phyloP scores from a whole-genome alignment of 257 asterid genomes.

The Catharanthus roseus region DNA sequence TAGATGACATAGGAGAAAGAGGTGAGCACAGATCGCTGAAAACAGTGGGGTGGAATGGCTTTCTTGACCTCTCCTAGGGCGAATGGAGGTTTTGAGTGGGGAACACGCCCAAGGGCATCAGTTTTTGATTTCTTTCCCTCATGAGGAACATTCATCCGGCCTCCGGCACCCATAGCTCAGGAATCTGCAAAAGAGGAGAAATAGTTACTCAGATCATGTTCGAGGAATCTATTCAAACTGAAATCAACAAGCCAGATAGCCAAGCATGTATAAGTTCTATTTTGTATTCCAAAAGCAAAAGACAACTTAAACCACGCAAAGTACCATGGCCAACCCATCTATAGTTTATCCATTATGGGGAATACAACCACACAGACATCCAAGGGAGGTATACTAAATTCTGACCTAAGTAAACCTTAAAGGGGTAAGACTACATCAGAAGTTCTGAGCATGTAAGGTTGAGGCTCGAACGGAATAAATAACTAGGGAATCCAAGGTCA shows the following conservation, averaged over 20 bases:
- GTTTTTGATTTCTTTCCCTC: slow-evolving; percentile 41
- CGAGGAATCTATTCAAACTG: neutral
- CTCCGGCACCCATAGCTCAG: slow-evolving; percentile 81
- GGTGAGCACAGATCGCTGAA: slow-evolving; percentile 68
- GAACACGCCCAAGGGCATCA: slow-evolving; percentile 47
- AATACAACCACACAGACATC: neutral
- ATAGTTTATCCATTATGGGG: neutral
- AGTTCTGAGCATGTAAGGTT: neutral
- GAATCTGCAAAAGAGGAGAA: slow-evolving; percentile 32
- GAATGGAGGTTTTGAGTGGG: slow-evolving; percentile 68
- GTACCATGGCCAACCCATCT: neutral
- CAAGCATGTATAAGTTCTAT: neutral
- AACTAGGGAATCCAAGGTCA: neutral
- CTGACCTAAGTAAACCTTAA: neutral
- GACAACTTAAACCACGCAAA: neutral
- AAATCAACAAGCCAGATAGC: neutral
- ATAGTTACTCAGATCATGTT: neutral
- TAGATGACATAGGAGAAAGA: slow-evolving; percentile 64
- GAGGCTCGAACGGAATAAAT: neutral
- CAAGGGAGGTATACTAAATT: neutral
- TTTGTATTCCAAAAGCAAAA: neutral
- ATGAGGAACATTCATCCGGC: slow-evolving; percentile 57
- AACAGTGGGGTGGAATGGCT: slow-evolving; percentile 87
- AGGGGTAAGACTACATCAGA: neutral
- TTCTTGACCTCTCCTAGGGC: slow-evolving; percentile 65